Base-by-base conservation (phyloP, 331 rosid species). In the Rhamnella rubrinervis region DNA sequence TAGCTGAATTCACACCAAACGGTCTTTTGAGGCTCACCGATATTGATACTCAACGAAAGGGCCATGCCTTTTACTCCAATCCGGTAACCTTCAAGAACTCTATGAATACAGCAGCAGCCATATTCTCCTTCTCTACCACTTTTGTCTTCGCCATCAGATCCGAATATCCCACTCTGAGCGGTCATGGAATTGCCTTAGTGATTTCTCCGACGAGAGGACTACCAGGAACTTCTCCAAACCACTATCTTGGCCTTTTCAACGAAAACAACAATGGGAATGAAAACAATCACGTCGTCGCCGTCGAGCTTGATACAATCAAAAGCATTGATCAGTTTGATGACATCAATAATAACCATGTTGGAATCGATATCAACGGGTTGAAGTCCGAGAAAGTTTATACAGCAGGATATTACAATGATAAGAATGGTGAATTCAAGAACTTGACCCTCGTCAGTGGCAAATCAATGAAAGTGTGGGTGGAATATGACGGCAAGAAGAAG, bases 301-400 rank as follows among this genome's bases (percentile, higher is more conserved):
- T 83, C 10, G 84, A 83, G 68, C 52, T 83, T 44, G 84, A 83
- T 28, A 73, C 82, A 8, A 41, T 73, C 10, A 46, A 20, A 49
- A 73, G 3, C 70, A 37, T 0, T 0, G 76, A 76, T 31, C 35
- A 31, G 61, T 75, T 76, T 19, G 1, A 0, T 4, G 87, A 83
- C 55, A 83, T 83, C 82, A 58, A 83, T 20, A 20, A 57, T 14
- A 83, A 83, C 67, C 87, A 83, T 31, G 82, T 79, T 26, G 82
- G 87, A 11, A 83, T 83, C 4, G 78, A 83, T 47, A 69, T 83
- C 1, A 76, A 83, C 41, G 68, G 78, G 1, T 23, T 83, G 38
- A 2, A 1, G 2, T 83, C 84, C 0, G 8, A 1, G 0, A 17
- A 0, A 0, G 21, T 80, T 1, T 6, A 56, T 0, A 0, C 49